Evolutionary conservation across 192 early-diverging fungal genomes (phyloP).

Genomic region (Phycomyces blakesleeanus): DNA sequence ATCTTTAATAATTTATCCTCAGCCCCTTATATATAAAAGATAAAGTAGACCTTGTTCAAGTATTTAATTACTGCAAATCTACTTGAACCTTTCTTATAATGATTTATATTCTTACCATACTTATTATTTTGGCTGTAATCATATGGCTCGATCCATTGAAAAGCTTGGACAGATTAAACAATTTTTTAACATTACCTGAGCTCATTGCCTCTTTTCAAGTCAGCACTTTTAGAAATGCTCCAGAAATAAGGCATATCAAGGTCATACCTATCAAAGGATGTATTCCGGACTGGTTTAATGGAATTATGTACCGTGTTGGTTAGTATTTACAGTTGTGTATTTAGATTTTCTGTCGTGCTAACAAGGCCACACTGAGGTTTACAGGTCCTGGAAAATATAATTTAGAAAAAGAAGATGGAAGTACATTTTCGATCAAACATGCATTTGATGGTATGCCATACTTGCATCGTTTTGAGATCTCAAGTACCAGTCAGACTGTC

Average conservation of each 20-base stretch:
- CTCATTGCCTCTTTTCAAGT: background rate
- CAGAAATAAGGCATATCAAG: slow-evolving; percentile 34
- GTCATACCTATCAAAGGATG: slow-evolving; percentile 34
- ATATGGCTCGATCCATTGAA: background rate
- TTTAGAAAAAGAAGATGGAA: slow-evolving; percentile 17
- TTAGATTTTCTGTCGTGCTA: background rate
- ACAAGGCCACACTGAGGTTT: too few relatives aligned
- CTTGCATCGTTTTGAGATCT: slow-evolving; percentile 29
- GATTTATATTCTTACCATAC: background rate
- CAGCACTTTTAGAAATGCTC: slow-evolving; percentile 19
- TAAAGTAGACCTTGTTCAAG: too few relatives aligned
- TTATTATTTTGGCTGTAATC: background rate
- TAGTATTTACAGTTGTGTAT: slow-evolving; percentile 2
- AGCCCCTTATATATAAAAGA: too few relatives aligned
- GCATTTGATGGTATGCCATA: slow-evolving; percentile 32
- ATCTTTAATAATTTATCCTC: background rate
- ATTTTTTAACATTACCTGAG: background rate
- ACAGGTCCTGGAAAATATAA: slow-evolving; percentile 31
- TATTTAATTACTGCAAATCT: too few relatives aligned
- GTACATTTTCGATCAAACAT: slow-evolving; percentile 24
- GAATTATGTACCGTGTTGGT: slow-evolving; percentile 47
- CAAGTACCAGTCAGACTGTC: slow-evolving; percentile 4
- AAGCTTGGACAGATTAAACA: background rate
- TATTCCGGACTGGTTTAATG: slow-evolving; percentile 48
- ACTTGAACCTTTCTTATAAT: background rate